Base-by-base conservation (phyloP, 2,329 filamentous ascomycete species). In the Penicillium freii region DNA sequence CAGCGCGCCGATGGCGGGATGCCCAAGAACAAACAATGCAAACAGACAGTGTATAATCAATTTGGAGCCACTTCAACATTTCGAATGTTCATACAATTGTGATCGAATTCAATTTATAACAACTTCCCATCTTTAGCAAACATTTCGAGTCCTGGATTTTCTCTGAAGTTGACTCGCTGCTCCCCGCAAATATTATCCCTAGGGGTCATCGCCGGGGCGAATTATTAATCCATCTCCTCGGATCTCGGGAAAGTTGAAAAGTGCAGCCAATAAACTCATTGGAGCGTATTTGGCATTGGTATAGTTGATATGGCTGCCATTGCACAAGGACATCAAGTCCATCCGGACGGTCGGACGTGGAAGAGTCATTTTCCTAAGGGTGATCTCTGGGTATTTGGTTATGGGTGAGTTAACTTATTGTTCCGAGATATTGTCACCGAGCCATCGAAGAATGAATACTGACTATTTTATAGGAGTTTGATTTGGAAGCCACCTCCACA, bases 401-500 rank as follows among this genome's bases (percentile, higher is more conserved):
- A 97, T 71, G 94, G 93, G 93, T 96, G 80, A 64, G 82, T 78
- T 31, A n/a, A 36, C 3, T n/a, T 5, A 29, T 45, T n/a, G 8
- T 42, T 34, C 11, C 5, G 19, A 11, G 25, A n/a, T 40, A 2
- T 25, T 45, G n/a, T 29, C 10, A 27, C 21, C 7, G 11, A 40
- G 25, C 1, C 7, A n/a, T 47, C 15, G 9, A 17, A 27, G 34
- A 25, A 33, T 5, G 15, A 46, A 47, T 31, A 17, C 45, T 59
- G 19, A 66, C 21, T 40, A 33, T n/a, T 29, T 39, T 46, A 25
- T 51, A 94, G 93, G 78, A 96, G 92, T 74, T 78, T 99, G 73
- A 97, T 99, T 68, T 99, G 92, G 92, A 99, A 97, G 75, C 93
- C 94, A 56, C 94, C 94, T 60, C 94, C 94, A 65, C 90, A 96